Conservation (phyloP, 495 filamentous ascomycete genomes). For the Lasiosphaeria miniovina region DNA sequence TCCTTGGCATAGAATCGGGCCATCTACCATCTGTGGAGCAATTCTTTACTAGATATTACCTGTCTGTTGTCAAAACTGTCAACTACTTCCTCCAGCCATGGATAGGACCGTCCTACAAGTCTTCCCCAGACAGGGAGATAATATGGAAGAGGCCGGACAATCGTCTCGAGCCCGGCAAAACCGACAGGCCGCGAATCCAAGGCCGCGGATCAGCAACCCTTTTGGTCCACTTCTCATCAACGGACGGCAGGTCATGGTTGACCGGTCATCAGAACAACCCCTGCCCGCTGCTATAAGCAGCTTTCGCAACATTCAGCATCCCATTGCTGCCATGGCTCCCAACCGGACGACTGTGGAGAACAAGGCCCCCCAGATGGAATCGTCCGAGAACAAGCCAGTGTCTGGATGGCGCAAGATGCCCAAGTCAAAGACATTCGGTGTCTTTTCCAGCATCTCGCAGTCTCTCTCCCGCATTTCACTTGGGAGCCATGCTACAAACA, state of each 20-base stretch:
- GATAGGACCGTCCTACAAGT: background rate
- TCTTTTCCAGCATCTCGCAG: constrained; percentile 36
- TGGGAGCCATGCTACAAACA: background rate
- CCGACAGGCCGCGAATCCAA: background rate
- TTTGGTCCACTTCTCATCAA: background rate
- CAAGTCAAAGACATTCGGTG: constrained; percentile 37
- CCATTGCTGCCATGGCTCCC: background rate
- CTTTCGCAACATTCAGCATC: background rate
- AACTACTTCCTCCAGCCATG: background rate
- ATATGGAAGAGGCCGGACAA: background rate
- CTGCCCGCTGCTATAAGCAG: background rate
- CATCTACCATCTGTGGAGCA: background rate
- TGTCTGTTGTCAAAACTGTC: background rate
- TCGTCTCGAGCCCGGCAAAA: background rate
- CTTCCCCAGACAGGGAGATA: background rate
- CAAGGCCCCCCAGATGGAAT: background rate
- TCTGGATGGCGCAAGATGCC: constrained; percentile 18
- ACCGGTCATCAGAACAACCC: background rate
- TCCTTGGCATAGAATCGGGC: too few relatives aligned
- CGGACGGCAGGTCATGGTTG: background rate
- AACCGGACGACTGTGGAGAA: background rate
- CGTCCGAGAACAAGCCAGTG: constrained; percentile 16
- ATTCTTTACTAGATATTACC: background rate
- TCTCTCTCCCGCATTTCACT: constrained; percentile 37
- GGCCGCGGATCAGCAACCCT: background rate